Percentiles rank a stretch among this genome's conserved stretches.
Conservation (phyloP, 495 filamentous ascomycete species). For the Penicillium steckii region DNA sequence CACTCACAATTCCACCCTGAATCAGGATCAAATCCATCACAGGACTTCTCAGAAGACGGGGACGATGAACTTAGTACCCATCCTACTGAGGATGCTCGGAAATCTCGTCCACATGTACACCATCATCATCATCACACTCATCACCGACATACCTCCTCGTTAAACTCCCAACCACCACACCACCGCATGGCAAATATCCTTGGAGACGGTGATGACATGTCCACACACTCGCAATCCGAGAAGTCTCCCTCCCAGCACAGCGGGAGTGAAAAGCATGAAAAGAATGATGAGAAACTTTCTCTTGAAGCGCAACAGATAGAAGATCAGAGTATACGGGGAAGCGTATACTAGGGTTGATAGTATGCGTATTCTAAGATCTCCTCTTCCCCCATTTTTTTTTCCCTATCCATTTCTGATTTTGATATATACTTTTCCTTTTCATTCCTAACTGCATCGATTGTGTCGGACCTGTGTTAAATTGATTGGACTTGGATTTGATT, state of each 20-base stretch:
- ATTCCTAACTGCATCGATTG: neutral
- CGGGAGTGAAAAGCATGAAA: slow-evolving; percentile 3
- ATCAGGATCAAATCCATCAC: slow-evolving; percentile 18
- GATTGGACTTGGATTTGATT: neutral
- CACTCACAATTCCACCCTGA: slow-evolving; percentile 5
- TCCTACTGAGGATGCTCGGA: slow-evolving; percentile 23
- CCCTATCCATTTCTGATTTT: neutral
- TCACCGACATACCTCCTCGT: slow-evolving; percentile 15
- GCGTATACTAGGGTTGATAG: slow-evolving; percentile 30
- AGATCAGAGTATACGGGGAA: slow-evolving; percentile 41
- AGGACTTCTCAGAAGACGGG: slow-evolving; percentile 47
- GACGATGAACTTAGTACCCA: slow-evolving; percentile 51
- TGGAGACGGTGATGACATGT: slow-evolving; percentile 30
- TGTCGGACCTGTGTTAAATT: neutral
- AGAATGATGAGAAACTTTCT: slow-evolving; percentile 8
- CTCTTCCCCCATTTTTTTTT: no score
- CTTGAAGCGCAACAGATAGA: slow-evolving; percentile 28
- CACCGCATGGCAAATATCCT: slow-evolving; percentile 43
- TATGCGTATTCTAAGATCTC: neutral
- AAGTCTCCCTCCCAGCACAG: neutral
- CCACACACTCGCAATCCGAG: slow-evolving; percentile 2
- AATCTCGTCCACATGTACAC: slow-evolving; percentile 25
- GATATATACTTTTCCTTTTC: neutral
- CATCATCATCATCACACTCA: slow-evolving; percentile 22
- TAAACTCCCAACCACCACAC: slow-evolving; percentile 31